phyloP scores from a whole-genome alignment of 2,329 filamentous ascomycete species.

The Colletotrichum noveboracense region DNA sequence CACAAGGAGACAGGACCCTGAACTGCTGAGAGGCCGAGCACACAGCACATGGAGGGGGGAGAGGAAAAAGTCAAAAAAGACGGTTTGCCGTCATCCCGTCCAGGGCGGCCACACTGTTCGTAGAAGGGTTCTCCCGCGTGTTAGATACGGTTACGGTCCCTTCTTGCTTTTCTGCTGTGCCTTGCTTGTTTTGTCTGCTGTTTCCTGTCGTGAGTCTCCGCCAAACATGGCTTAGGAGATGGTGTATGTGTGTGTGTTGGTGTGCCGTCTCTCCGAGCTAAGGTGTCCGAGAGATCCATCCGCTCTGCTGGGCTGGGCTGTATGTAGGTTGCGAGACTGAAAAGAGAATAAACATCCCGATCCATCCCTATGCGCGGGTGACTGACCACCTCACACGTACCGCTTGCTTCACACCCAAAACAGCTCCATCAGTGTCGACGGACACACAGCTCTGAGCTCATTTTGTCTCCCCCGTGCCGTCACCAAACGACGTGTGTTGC shows the following conservation, averaged over 20 bases:
- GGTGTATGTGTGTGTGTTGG: neutral
- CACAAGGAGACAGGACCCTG: constrained; percentile 6
- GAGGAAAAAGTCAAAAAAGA: neutral
- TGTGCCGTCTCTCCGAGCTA: constrained; percentile 18
- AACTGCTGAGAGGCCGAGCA: neutral
- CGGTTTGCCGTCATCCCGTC: neutral
- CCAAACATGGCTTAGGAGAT: constrained; percentile 2
- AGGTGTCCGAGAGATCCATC: neutral
- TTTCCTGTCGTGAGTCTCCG: neutral
- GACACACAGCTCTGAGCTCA: neutral
- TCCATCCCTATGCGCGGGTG: neutral
- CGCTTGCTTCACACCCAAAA: neutral
- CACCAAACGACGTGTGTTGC: neutral
- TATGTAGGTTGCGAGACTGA: neutral
- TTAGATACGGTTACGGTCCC: neutral
- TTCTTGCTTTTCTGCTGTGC: neutral
- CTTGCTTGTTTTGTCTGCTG: constrained; percentile 5
- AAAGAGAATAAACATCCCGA: neutral
- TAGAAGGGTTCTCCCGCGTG: neutral
- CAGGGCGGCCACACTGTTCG: neutral
- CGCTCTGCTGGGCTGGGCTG: neutral
- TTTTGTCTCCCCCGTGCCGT: neutral
- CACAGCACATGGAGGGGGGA: neutral
- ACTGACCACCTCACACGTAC: neutral
- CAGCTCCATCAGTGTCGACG: neutral